Conservation (phyloP, 352 stramenopile genomes). For the Pythium oligandrum region DNA sequence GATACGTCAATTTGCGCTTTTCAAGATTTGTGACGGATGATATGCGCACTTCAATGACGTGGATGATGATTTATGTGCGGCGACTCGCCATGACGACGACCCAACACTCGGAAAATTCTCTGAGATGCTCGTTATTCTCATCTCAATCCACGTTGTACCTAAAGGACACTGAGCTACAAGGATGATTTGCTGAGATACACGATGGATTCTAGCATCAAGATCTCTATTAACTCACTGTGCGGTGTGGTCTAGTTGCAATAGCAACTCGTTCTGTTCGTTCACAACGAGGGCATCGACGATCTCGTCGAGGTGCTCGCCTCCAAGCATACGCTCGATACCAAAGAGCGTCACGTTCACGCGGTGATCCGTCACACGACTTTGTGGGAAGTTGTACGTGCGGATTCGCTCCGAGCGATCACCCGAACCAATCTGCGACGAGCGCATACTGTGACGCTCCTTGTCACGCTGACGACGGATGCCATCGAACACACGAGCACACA, state of each 20-base stretch:
- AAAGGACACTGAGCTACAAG: too few species aligned
- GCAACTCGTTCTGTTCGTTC: conserved; percentile 71
- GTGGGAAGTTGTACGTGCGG: conserved; percentile 98
- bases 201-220: too few species aligned
- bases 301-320: conserved; percentile 85
- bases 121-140: too few species aligned
- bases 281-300: conserved; percentile 83
- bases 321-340: conserved; percentile 89
- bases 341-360: conserved; percentile 87
- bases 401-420: conserved; percentile 96
- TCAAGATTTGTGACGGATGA: too few species aligned
- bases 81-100: too few species aligned
- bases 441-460: conserved; percentile 52
- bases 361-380: conserved; percentile 96
- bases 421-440: conserved; percentile 90
- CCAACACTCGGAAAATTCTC: too few species aligned
- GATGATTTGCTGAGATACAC: too few species aligned
- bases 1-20: too few species aligned
- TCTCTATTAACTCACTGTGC: conserved; percentile 8
- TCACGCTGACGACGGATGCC: conserved; percentile 78
- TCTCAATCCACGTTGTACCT: too few species aligned
- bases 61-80: too few species aligned
- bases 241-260: conserved; percentile 61
- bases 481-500: conserved; percentile 94
- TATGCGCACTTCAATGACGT: too few species aligned